These are phyloP conservation scores for Fraxinus cuspidata DNA, from an alignment of 257 asterid genomes.

Conservation along the genomic window DNA sequence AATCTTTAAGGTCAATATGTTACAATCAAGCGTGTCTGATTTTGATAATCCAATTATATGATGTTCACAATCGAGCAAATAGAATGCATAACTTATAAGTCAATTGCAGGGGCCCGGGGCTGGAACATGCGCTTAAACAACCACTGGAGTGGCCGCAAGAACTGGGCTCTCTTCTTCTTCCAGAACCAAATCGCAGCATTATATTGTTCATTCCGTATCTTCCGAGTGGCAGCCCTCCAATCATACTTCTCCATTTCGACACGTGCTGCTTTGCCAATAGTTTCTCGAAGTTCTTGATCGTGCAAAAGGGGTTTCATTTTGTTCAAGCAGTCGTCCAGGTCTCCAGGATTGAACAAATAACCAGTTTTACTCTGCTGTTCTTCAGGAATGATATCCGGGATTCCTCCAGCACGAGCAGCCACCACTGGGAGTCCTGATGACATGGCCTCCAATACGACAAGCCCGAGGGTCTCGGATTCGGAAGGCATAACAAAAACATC, in stretches of 20 bases:
- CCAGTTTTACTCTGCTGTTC: conserved; percentile 86
- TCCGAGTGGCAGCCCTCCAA: conserved; percentile 91
- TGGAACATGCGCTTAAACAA: conserved; percentile 45
- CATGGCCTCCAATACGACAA: conserved; percentile 94
- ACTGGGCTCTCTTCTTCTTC: conserved; percentile 69
- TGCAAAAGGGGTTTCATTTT: conserved; percentile 67
- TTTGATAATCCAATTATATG: background rate
- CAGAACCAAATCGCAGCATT: conserved; percentile 91
- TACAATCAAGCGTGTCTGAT: background rate
- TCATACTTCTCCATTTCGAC: conserved; percentile 83
- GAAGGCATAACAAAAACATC: conserved; percentile 92
- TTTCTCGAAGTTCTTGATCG: conserved; percentile 60
- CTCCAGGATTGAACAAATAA: conserved; percentile 77
- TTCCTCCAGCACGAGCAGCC: conserved; percentile 98
- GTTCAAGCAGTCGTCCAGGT: conserved; percentile 82
- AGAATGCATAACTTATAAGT: conserved; percentile 26
- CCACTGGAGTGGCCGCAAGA: conserved; percentile 73
- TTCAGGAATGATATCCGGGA: conserved; percentile 86
- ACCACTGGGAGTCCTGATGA: conserved; percentile 93
- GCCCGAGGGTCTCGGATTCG: conserved; percentile 92
- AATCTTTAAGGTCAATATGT: too few species aligned
- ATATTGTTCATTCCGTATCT: conserved; percentile 78
- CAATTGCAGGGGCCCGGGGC: conserved; percentile 34
- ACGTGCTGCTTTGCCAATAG: conserved; percentile 78
- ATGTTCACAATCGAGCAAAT: background rate